Evolutionary conservation across 768 basidiomycete species (phyloP).

Genomic region (Pisolithus sp.): DNA sequence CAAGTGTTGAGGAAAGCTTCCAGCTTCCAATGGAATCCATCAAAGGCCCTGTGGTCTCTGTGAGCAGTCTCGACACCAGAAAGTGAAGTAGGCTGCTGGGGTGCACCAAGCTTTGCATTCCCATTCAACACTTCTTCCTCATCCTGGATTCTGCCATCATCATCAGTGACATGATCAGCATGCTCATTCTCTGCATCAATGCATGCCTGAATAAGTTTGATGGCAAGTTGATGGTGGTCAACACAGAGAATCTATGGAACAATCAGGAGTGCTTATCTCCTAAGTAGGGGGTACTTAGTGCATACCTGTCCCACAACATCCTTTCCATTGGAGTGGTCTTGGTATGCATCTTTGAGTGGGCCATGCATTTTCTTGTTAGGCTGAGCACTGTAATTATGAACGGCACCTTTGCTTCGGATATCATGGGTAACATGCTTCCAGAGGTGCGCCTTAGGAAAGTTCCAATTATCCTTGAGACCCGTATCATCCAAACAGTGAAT

Average conservation of each 20-base stretch:
- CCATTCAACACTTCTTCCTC: no score
- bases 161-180: neutral
- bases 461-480: conserved; percentile 18
- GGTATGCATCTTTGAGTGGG: conserved; percentile 21
- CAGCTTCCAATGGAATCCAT: no score
- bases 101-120: no score
- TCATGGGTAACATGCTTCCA: conserved; percentile 27
- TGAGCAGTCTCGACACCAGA: no score
- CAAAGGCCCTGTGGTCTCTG: no score
- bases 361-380: conserved; percentile 27
- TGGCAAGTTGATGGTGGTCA: conserved; percentile 5
- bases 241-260: conserved; percentile 6
- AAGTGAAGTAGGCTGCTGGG: no score
- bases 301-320: conserved; percentile 27
- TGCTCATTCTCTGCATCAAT: neutral
- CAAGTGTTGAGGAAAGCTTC: no score
- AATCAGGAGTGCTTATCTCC: neutral
- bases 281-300: neutral
- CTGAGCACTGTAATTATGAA: conserved; percentile 27
- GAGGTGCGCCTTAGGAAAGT: conserved; percentile 30
- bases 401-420: conserved; percentile 27
- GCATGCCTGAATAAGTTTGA: neutral
- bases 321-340: conserved; percentile 27
- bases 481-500: neutral
- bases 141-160: no score